Percentiles rank a stretch among this genome's conserved stretches.
Conservation (phyloP, 768 basidiomycete species). For the Amanita phalloides region DNA sequence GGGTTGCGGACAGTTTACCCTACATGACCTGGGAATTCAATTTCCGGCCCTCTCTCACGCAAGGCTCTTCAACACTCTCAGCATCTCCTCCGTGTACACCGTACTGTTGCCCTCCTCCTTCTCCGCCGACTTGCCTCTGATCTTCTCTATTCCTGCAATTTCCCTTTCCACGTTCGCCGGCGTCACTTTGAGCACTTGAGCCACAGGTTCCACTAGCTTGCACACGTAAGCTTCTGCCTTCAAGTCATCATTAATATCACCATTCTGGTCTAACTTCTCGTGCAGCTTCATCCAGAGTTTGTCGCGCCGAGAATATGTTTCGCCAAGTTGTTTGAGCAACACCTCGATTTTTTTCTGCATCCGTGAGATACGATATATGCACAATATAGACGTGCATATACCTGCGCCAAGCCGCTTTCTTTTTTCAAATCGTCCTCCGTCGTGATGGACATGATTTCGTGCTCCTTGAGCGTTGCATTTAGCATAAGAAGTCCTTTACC, state of each 20-base stretch:
- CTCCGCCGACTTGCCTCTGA: conserved; percentile 30
- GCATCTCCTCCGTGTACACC: background rate
- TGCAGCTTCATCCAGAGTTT: conserved; percentile 41
- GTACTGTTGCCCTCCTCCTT: conserved; percentile 16
- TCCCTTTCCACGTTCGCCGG: conserved; percentile 42
- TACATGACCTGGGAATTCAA: background rate
- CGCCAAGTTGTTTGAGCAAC: conserved; percentile 34
- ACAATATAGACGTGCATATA: background rate
- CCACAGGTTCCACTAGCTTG: conserved; percentile 31
- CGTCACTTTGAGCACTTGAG: conserved; percentile 29
- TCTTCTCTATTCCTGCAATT: conserved; percentile 41
- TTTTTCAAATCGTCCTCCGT: conserved; percentile 32
- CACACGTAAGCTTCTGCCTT: conserved; percentile 5
- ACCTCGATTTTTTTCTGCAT: conserved; percentile 30
- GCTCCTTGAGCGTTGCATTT: conserved; percentile 42
- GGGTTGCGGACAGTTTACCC: background rate
- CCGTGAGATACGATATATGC: conserved; percentile 1
- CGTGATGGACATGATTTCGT: conserved; percentile 33
- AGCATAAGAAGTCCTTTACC: conserved; percentile 37
- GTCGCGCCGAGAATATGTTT: conserved; percentile 37
- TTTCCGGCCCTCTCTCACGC: background rate
- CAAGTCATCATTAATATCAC: conserved; percentile 21
- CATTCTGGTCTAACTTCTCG: conserved; percentile 29
- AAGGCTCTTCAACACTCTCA: conserved; percentile 1
- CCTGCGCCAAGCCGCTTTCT: conserved; percentile 28